Evolutionary conservation across 164 flowering plant genomes (phyloP), one percentile per base, ranked within the genome.

Genomic region (Tetrastigma voinierianum): DNA sequence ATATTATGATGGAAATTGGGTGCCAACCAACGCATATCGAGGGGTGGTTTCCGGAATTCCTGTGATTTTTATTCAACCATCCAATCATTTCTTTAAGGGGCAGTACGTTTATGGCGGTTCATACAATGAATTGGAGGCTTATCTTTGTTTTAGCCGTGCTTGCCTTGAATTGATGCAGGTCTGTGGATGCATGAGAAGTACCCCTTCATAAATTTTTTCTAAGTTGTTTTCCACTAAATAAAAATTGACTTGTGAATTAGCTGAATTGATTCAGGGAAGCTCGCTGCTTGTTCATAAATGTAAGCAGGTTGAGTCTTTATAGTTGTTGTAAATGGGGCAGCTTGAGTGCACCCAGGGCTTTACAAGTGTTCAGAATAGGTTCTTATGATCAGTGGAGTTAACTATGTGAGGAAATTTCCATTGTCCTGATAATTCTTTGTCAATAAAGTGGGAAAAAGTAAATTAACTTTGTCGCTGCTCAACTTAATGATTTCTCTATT

Each of bases 121-220:
- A 57, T 87, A 83, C 69, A 72, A 87, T 70, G 91, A 87, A 72
- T 76, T 87, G 52, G 89, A 87, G 77, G 91, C 91, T 23, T 87
- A 87, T 71, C 71, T 85, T 57, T 83, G 80, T 62, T 87, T 87
- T 61, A 80, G 82, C 67, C 91, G 91, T 70, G 87, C 91, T 65
- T 87, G 89, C 76, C 86, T 87, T 69, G 91, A 87, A 63, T 87
- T 86, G 86, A 83, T 87, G 86, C 91, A 87, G 91, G 91, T 87
- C 67, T 40, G 78, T 79, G 17, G 12, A 44, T 53, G 7, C 1
- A 12, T 49, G 4, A 49, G 17, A 49, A 49, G n/a, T 15, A 49
- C 6, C 15, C 52, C n/a, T 25, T 25, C 6, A 25, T 25, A 25
- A 25, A 7, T 25, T 25, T 25, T 25, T 25, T 24, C 32, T 24